Evolutionary conservation across 306 rosid genomes (phyloP), one percentile per base, ranked within the genome.

Genomic region (Cicer judaicum): DNA sequence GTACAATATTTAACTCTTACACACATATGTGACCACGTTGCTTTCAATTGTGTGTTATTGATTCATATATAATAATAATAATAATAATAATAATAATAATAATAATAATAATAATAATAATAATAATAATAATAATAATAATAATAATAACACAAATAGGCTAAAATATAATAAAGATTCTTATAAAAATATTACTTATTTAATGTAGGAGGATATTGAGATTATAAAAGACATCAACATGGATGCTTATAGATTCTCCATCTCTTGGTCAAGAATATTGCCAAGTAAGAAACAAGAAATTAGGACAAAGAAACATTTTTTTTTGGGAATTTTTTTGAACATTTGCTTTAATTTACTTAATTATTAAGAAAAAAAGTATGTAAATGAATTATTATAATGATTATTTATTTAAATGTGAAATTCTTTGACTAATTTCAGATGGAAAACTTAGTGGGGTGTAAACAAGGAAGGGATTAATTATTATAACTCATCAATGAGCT

Each of bases 161-260:
- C 57, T 21, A 24, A 10, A 57, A 12, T 14, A 36, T 34, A 5
- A 5, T 43, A 24, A 57, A n/a, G 21, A 12, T 21, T 44, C 10
- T 38, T 48, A 3, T 74, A 13, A 16, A 13, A 12, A 44, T 1
- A 36, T 48, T 15, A 11, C 9, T 73, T 18, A 29, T 57, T 7
- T 64, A 64, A 52, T 73, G 6, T 44, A 86, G 96, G 86, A 90
- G 80, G 93, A 90, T 75, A 85, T 88, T 72, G 71, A 72, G 29
- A 79, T 83, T 10, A 75, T 85, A 82, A 90, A 86, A 50, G 64
- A 82, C 0, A 78, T 90, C 65, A 73, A 78, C 7, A 49, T 76
- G 70, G 91, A 88, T 85, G 89, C 89, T 8, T 86, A 83, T 14
- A 73, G 91, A 56, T 81, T 90, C 50, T 90, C 93, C 5, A 79